Conservation (phyloP, 2,329 filamentous ascomycete genomes). For the Aspergillus spinulosporus region DNA sequence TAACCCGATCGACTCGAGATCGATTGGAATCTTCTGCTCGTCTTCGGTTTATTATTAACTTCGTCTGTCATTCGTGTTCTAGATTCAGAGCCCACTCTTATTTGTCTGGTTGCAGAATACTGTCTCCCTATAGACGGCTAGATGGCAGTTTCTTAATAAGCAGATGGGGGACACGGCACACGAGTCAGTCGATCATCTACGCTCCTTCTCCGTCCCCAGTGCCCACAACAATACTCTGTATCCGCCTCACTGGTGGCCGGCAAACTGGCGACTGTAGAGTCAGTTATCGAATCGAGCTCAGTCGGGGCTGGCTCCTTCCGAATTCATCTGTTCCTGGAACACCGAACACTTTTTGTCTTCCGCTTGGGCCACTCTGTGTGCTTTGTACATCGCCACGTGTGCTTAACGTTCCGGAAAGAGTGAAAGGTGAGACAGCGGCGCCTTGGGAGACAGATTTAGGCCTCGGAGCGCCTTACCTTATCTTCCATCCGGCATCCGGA, state of each 20-base stretch:
- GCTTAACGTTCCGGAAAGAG: background rate
- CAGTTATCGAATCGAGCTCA: background rate
- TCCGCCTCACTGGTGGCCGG: background rate
- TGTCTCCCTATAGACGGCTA: background rate
- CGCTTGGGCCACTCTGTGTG: background rate
- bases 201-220: background rate
- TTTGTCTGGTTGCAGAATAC: background rate
- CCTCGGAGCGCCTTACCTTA: slow-evolving; percentile 4
- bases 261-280: background rate
- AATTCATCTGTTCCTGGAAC: background rate
- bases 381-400: background rate
- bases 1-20: slow-evolving; percentile 1
- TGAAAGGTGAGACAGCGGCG: background rate
- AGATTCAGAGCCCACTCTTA: background rate
- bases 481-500: background rate
- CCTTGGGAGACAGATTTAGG: background rate
- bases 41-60: background rate
- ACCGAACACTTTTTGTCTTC: background rate
- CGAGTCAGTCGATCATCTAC: background rate
- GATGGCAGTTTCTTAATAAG: background rate
- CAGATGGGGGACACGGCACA: background rate
- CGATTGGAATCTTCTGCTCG: background rate
- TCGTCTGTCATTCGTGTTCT: background rate
- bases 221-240: background rate
- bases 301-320: background rate